Conservation (phyloP, 2,329 filamentous ascomycete genomes). For the Verticillium alfalfae region DNA sequence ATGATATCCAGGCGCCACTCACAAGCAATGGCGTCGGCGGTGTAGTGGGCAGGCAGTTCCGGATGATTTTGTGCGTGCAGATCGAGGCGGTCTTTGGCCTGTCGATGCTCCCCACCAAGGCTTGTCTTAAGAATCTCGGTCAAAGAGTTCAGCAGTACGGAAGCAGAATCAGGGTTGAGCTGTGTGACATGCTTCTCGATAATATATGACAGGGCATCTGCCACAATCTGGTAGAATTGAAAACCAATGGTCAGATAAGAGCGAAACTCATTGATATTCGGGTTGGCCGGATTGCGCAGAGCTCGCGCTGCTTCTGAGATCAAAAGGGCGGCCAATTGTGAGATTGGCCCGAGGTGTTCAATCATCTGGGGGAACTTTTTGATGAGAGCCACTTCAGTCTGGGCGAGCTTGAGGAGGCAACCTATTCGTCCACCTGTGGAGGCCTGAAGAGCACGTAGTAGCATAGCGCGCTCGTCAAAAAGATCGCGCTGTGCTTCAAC, state of each 20-base stretch:
- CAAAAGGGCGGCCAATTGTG: constrained; percentile 22
- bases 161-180: constrained; percentile 39
- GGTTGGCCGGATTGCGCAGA: constrained; percentile 23
- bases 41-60: constrained; percentile 28
- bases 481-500: constrained; percentile 20
- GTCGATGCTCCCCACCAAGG: constrained; percentile 28
- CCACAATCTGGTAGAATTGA: constrained; percentile 35
- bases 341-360: constrained; percentile 19
- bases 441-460: constrained; percentile 36
- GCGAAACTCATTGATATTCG: not conserved
- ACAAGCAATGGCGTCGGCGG: constrained; percentile 45
- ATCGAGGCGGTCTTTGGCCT: constrained; percentile 25
- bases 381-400: constrained; percentile 32
- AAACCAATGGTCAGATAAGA: constrained; percentile 29
- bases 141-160: constrained; percentile 31
- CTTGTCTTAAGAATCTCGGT: constrained; percentile 36
- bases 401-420: constrained; percentile 35
- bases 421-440: constrained; percentile 35
- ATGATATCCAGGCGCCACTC: constrained; percentile 68
- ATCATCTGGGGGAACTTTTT: constrained; percentile 39
- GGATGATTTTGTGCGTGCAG: constrained; percentile 27
- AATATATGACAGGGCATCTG: constrained; percentile 34
- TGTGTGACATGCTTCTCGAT: constrained; percentile 52
- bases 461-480: constrained; percentile 17
- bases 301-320: constrained; percentile 28